A percentile compares a stretch with the other conserved stretches of the same genome.
phyloP scores from a whole-genome alignment of 352 stramenopile genomes.

The Phytophthora melonis region DNA sequence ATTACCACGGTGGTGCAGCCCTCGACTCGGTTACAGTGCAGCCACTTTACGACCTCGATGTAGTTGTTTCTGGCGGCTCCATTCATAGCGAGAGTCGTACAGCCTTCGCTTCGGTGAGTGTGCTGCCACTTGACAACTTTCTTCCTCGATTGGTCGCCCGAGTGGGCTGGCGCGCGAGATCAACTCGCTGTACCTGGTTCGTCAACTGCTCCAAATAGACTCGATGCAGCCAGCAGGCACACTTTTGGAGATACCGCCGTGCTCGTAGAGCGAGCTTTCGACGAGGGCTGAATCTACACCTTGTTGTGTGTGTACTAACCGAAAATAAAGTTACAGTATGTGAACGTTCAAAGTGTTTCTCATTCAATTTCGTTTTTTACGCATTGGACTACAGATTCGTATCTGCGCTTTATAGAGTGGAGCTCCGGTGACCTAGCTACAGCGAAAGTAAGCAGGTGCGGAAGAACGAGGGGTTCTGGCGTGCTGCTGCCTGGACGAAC shows the following conservation, averaged over 20 bases:
- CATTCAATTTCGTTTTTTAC: background rate
- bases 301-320: no score
- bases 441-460: background rate
- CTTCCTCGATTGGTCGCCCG: constrained; percentile 18
- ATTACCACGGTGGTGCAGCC: background rate
- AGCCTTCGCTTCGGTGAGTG: background rate
- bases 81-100: background rate
- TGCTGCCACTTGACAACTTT: background rate
- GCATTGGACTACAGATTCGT: background rate
- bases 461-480: background rate
- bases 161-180: constrained; percentile 1
- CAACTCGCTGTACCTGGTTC: constrained; percentile 2
- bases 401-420: background rate
- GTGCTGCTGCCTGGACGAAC: background rate
- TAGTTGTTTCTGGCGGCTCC: background rate
- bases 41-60: background rate
- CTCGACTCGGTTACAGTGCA: background rate
- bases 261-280: constrained; percentile 2
- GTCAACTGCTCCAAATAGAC: background rate
- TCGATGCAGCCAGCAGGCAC: background rate
- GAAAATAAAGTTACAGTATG: no score
- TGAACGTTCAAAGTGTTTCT: background rate
- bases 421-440: background rate
- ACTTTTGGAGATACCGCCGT: constrained; percentile 1
- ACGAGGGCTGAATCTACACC: background rate